Evolutionary conservation across 306 rosid genomes (phyloP), one percentile per base, ranked within the genome.

Genomic region (Quillaja saponaria): DNA sequence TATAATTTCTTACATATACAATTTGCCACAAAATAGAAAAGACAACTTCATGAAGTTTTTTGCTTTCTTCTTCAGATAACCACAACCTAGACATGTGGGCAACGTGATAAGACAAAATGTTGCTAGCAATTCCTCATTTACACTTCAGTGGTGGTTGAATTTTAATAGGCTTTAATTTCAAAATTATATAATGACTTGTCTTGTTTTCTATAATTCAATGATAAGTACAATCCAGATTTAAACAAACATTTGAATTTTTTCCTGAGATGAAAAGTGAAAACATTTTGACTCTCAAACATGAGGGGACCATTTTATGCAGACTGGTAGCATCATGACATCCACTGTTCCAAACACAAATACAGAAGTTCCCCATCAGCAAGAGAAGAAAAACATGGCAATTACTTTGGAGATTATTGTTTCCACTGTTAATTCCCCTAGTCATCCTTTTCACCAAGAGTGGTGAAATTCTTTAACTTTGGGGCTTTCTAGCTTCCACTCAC

Each of bases 71-170:
- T 34, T 44, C 25, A 10, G 9, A 40, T 15, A 42, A 55, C 55
- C 54, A 6, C 56, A 15, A 40, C 62, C 15, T 55, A 66, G 41
- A 59, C 8, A 10, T 38, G 8, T 28, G 35, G 46, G 25, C 35
- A 38, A 47, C 20, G 25, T 47, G 15, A 33, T 41, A 62, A 35
- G 44, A 13, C 34, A 51, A 10, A 58, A 51, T 35, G 37, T 39
- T 15, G 55, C 12, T 5, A 33, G 34, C 57, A 57, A 6, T 45
- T 7, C 11, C 33, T 10, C 44, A 33, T 21, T 8, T 44, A 47
- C 13, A 56, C 51, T 54, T 17, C 18, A 45, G 49, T 58, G 66
- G 28, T 3, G 31, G 34, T 13, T 58, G 44, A 34, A 58, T 20
- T 28, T 34, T 35, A 50, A 42, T 5, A 34, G 9, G 31, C 33